Evolutionary conservation across 2,329 filamentous ascomycete genomes (phyloP).

Genomic region (Spiromastix sp.): DNA sequence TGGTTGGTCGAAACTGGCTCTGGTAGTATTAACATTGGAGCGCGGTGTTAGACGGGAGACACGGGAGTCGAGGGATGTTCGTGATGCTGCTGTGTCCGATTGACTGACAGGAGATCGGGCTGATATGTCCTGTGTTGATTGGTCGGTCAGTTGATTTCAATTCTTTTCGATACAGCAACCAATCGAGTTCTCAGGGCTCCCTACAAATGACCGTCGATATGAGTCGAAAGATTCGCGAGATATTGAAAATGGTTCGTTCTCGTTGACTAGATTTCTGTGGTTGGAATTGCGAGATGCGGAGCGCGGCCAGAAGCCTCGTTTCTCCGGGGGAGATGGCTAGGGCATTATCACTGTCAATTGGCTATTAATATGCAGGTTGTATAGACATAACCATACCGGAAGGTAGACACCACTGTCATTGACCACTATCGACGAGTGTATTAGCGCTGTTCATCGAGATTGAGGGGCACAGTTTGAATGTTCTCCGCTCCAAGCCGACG

Average conservation of each 20-base stretch:
- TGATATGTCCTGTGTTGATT: constrained; percentile 63
- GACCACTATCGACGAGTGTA: constrained; percentile 55
- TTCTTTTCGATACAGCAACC: not conserved
- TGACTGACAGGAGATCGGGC: constrained; percentile 66
- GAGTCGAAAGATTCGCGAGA: constrained; percentile 96
- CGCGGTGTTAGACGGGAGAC: constrained; percentile 53
- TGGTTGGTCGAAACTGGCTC: constrained; percentile 46
- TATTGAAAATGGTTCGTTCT: constrained; percentile 90
- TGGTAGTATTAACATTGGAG: constrained; percentile 46
- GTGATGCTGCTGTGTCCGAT: constrained; percentile 48
- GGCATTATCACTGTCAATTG: constrained; percentile 8
- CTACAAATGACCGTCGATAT: constrained; percentile 87
- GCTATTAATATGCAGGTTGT: constrained; percentile 15
- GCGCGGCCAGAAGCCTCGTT: constrained; percentile 65
- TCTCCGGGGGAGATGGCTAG: constrained; percentile 80
- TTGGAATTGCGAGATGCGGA: constrained; percentile 44
- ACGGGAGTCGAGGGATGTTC: constrained; percentile 72
- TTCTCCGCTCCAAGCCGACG: too few species aligned
- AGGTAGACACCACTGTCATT: constrained; percentile 93
- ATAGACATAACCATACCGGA: constrained; percentile 51
- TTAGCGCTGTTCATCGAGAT: constrained; percentile 12
- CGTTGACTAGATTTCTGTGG: constrained; percentile 57
- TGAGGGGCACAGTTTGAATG: not conserved
- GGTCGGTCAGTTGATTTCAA: not conserved
- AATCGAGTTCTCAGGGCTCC: constrained; percentile 26